Base-by-base conservation (phyloP, 441 rosid species). In the Bocquillonia castaneifolia region DNA sequence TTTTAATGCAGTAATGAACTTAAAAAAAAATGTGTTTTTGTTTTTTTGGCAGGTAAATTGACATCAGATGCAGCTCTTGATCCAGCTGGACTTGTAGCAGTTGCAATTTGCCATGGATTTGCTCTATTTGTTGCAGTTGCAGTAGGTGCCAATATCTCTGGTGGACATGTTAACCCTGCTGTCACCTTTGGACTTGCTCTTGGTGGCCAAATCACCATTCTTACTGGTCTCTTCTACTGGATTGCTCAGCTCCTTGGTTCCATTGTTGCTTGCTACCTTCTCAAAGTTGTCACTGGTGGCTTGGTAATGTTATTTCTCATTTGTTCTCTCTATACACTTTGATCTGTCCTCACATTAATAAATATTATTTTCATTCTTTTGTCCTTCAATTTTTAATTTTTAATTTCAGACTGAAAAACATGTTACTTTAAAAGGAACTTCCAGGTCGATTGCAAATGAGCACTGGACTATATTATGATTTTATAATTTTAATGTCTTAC, bases 101-200 rank as follows among this genome's bases (percentile, higher is more conserved):
- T 93, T 17, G 96, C 98, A 25, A 54, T 93, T 28, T 86, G 91
- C 81, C 98, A 93, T 74, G 97, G 89, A 23, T 86, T 92, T 51
- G 96, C 96, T 25, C 91, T 93, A 56, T 93, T 93, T 62, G 98
- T 93, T 22, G 93, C 93, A 0, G 97, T 90, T 0, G 69, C 98
- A 5, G 77, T 93, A 0, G 93, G 89, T 15, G 97, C 98, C 50
- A 93, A 93, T 82, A 90, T 90, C 80, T 90, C 97, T 13, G 97
- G 97, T 37, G 97, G 98, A 25, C 98, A 93, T 66, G 97, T 93
- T 28, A 90, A 93, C 83, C 98, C 98, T 5, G 96, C 97, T 17
- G 97, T 92, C 72, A 92, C 98, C 59, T 85, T 88, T 36, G 97
- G 98, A 6, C 78, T 93, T 78, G 97, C 97, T 71, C 83, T 93